These are phyloP conservation scores for Sextonia rubra DNA, from an alignment of 164 flowering plant genomes.

Conservation along the genomic window DNA sequence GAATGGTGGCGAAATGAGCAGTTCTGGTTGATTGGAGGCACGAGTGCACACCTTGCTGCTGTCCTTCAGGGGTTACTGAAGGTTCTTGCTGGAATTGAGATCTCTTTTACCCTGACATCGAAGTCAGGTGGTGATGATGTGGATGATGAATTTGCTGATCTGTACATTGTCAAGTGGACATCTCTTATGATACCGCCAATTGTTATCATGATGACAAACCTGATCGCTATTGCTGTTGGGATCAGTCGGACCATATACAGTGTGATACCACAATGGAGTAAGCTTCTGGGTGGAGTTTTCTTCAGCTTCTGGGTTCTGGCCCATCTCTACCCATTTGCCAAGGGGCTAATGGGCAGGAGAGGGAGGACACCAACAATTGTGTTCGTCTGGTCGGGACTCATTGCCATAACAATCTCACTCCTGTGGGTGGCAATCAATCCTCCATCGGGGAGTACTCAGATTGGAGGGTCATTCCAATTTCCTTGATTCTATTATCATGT, in stretches of 20 bases:
- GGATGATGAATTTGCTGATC: constrained; percentile 59
- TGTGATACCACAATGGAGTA: constrained; percentile 55
- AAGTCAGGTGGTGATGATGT: constrained; percentile 55
- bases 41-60: constrained; percentile 73
- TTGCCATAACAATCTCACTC: constrained; percentile 64
- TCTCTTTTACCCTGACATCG: constrained; percentile 66
- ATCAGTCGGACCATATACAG: constrained; percentile 52
- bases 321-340: constrained; percentile 77
- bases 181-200: constrained; percentile 69
- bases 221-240: constrained; percentile 49
- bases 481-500: constrained; percentile 32
- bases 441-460: constrained; percentile 28
- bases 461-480: constrained; percentile 65
- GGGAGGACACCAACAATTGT: constrained; percentile 70
- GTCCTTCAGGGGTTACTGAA: constrained; percentile 68
- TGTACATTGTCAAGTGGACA: constrained; percentile 70
- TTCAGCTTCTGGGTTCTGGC: constrained; percentile 81
- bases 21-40: constrained; percentile 76
- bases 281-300: constrained; percentile 67
- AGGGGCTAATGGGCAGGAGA: constrained; percentile 74
- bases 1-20: constrained; percentile 93
- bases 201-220: constrained; percentile 60
- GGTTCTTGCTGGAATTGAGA: constrained; percentile 73
- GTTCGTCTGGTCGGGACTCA: constrained; percentile 72
- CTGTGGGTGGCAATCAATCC: constrained; percentile 64